These are phyloP conservation scores for Aureobasidium sp. DNA, from an alignment of 2,329 filamentous ascomycete species.

Conservation along the genomic window DNA sequence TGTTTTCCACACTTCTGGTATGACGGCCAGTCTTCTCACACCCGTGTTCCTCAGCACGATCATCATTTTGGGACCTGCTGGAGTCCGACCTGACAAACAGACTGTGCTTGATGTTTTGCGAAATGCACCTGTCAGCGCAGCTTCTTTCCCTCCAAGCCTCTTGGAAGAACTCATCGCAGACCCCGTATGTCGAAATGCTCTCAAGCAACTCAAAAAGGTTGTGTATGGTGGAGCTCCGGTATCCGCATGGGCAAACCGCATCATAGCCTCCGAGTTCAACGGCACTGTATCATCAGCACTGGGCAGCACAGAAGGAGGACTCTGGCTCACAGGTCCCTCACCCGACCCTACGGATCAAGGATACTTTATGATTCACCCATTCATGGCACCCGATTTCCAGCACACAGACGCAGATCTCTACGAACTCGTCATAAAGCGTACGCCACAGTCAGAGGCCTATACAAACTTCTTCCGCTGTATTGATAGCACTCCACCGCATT, in stretches of 20 bases:
- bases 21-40: neutral
- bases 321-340: neutral
- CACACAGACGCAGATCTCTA: slow-evolving; percentile 12
- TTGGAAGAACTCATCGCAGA: slow-evolving; percentile 2
- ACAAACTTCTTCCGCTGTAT: slow-evolving; percentile 11
- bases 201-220: neutral
- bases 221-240: slow-evolving; percentile 6
- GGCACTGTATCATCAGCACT: neutral
- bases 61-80: slow-evolving; percentile 8
- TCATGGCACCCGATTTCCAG: slow-evolving; percentile 4
- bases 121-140: neutral
- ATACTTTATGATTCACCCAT: slow-evolving; percentile 9
- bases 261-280: neutral
- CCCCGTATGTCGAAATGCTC: neutral
- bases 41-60: slow-evolving; percentile 2
- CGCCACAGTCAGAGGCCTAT: neutral
- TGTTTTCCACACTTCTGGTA: slow-evolving; percentile 6
- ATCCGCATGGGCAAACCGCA: neutral
- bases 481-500: neutral
- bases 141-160: slow-evolving; percentile 7
- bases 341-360: slow-evolving; percentile 10
- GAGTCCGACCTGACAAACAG: neutral
- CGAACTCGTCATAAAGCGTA: slow-evolving; percentile 7
- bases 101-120: neutral
- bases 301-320: slow-evolving; percentile 14